Evolutionary conservation across 352 stramenopile species (phyloP).

Genomic region (Phytophthora pini): DNA sequence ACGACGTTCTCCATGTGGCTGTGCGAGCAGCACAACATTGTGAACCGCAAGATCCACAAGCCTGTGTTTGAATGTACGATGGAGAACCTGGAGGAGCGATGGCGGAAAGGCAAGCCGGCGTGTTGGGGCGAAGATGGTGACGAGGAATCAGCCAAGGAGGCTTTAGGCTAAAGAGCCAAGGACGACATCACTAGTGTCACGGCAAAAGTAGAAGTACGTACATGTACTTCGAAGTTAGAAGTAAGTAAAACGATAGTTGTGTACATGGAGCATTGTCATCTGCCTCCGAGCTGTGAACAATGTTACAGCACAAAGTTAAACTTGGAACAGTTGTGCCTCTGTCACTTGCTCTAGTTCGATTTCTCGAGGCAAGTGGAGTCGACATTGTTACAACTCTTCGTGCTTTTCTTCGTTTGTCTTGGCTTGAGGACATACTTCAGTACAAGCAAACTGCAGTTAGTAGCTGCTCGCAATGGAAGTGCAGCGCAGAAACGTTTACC

Average conservation of each 20-base stretch:
- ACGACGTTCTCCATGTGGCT: constrained; percentile 95
- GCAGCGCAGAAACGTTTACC: constrained; percentile 33
- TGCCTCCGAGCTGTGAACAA: constrained; percentile 18
- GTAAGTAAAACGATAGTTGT: constrained; percentile 5
- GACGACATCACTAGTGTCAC: too few relatives aligned
- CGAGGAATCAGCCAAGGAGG: constrained; percentile 29
- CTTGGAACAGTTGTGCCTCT: constrained; percentile 1
- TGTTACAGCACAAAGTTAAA: constrained; percentile 13
- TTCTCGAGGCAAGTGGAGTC: constrained; percentile 9
- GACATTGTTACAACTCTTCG: constrained; percentile 42
- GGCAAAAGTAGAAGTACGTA: not conserved
- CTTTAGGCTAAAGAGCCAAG: constrained; percentile 27
- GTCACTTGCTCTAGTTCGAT: constrained; percentile 5
- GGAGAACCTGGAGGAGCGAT: constrained; percentile 94
- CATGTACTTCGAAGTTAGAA: too few relatives aligned
- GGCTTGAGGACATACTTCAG: constrained; percentile 29
- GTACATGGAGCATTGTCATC: constrained; percentile 18
- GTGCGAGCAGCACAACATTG: constrained; percentile 98
- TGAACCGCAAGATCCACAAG: constrained; percentile 98
- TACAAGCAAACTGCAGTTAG: not conserved
- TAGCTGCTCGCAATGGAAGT: not conserved
- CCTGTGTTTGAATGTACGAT: constrained; percentile 94
- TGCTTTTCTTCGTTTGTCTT: constrained; percentile 45
- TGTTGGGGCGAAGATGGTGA: constrained; percentile 83
- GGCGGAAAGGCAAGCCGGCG: constrained; percentile 89